Evolutionary conservation across 1,139 yeast genomes (phyloP), one percentile per base, ranked within the genome.

Genomic region (Yamadazyma sp.): DNA sequence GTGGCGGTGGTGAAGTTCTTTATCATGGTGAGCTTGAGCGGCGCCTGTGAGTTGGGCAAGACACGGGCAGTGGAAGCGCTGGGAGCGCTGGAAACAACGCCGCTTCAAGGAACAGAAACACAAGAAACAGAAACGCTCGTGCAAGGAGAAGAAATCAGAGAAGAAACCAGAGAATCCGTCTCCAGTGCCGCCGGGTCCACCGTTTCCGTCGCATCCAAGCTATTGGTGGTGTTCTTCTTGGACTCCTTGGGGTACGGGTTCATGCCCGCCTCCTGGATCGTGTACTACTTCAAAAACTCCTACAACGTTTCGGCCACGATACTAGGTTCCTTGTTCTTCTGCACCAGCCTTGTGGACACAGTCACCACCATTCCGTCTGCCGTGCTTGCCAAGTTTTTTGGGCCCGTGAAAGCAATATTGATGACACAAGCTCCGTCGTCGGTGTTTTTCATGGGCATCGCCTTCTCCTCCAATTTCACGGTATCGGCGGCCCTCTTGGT

Each of bases 191-290:
- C 43, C 10, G 56, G 43, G 2, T 38, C 46, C 5, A 47, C 52
- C 9, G 25, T 39, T 20, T 44, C 53, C 26, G 62, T 66, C 25
- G 58, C 78, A 13, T 59, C 69, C 8, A 62, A 70, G 32, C 57
- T 78, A 11, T 53, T 78, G 24, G 57, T 70, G 29, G 70, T 85
- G 6, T 72, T 82, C 44, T 78, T 87, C 66, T 76, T 85, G 45
- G 96, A 89, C 58, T 86, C 96, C 0, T 71, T 89, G 38, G 96
- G 95, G 0, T 81, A 82, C 44, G 96, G 96, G 0, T 83, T 88
- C 57, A 84, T 87, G 87, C 82, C 95, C 1, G 70, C 82, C 34
- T 85, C 95, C 1, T 89, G 96, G 96, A 74, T 85, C 35, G 87
- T 88, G 23, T 88, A 82, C 55, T 89, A 86, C 60, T 81, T 87